Evolutionary conservation across 805 yeast genomes (phyloP).

Genomic region (Phaffomyces opuntiae): DNA sequence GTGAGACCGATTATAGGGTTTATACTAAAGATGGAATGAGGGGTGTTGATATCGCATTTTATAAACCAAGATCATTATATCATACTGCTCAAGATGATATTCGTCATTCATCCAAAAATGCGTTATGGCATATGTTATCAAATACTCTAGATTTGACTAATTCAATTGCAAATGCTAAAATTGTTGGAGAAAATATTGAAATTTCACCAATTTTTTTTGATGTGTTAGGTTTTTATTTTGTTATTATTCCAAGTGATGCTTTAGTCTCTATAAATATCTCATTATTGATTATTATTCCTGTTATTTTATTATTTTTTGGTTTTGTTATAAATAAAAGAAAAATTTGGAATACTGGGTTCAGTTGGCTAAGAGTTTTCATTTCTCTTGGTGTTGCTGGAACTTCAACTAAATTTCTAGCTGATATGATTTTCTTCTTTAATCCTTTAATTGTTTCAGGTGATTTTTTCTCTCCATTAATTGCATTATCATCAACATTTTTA

Average conservation of each 20-base stretch:
- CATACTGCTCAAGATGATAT: constrained; percentile 75
- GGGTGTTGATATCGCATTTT: constrained; percentile 88
- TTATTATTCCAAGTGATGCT: constrained; percentile 42
- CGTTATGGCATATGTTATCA: constrained; percentile 81
- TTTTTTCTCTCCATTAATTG: constrained; percentile 41
- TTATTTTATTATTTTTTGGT: constrained; percentile 40
- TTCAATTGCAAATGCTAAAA: constrained; percentile 36
- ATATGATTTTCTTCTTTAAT: constrained; percentile 35
- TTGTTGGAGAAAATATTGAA: constrained; percentile 24
- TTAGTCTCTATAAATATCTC: constrained; percentile 47
- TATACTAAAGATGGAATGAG: constrained; percentile 62
- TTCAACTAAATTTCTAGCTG: constrained; percentile 29
- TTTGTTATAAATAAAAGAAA: constrained; percentile 39
- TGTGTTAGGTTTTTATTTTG: constrained; percentile 49
- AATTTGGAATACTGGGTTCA: constrained; percentile 42
- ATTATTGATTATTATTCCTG: constrained; percentile 48
- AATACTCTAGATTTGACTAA: constrained; percentile 55
- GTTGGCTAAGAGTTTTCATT: constrained; percentile 53
- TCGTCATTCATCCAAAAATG: constrained; percentile 51
- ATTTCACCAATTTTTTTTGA: constrained; percentile 59
- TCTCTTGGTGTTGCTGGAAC: constrained; percentile 41
- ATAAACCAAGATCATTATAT: constrained; percentile 74
- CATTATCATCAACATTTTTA: constrained; percentile 40
- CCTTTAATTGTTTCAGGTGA: constrained; percentile 47
- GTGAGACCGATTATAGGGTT: constrained; percentile 82